Conservation (phyloP, 1,139 yeast species). For the Cylindricascospora bacillispora region DNA sequence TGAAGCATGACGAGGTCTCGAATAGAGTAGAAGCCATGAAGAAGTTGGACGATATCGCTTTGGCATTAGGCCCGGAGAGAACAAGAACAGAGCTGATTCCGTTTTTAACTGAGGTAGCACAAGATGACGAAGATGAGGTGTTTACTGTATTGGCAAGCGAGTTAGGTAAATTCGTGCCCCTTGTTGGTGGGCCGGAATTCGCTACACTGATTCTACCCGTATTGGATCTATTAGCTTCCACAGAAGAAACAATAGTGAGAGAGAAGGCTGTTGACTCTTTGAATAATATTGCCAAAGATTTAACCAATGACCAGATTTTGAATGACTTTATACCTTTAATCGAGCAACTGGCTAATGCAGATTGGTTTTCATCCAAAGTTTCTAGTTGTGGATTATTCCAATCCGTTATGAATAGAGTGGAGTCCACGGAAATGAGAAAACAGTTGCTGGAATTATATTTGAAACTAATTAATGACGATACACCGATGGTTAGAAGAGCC, state of each 20-base stretch:
- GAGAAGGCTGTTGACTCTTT: slow-evolving; percentile 88
- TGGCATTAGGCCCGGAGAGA: slow-evolving; percentile 90
- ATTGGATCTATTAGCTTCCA: slow-evolving; percentile 77
- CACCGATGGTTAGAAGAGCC: slow-evolving; percentile 96
- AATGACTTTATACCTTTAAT: slow-evolving; percentile 63
- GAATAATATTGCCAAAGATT: slow-evolving; percentile 52
- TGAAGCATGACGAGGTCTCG: slow-evolving; percentile 89
- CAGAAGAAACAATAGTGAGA: slow-evolving; percentile 96
- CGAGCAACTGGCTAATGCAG: slow-evolving; percentile 68
- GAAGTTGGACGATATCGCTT: slow-evolving; percentile 83
- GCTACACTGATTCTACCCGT: slow-evolving; percentile 72
- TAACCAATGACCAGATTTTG: slow-evolving; percentile 55
- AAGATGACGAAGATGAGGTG: slow-evolving; percentile 97
- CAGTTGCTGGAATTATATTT: slow-evolving; percentile 56
- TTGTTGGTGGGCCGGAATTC: slow-evolving; percentile 73
- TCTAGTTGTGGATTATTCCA: slow-evolving; percentile 86
- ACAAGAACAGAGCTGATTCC: slow-evolving; percentile 84
- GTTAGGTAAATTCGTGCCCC: slow-evolving; percentile 75
- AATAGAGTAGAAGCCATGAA: slow-evolving; percentile 93
- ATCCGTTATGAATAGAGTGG: slow-evolving; percentile 51
- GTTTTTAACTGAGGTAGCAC: slow-evolving; percentile 80
- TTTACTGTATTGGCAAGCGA: slow-evolving; percentile 88
- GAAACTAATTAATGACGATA: slow-evolving; percentile 73
- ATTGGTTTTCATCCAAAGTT: slow-evolving; percentile 91
- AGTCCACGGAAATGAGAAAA: slow-evolving; percentile 37